Evolutionary conservation across 2,329 filamentous ascomycete species (phyloP).

Genomic region (Colletotrichum neosansevieriae): DNA sequence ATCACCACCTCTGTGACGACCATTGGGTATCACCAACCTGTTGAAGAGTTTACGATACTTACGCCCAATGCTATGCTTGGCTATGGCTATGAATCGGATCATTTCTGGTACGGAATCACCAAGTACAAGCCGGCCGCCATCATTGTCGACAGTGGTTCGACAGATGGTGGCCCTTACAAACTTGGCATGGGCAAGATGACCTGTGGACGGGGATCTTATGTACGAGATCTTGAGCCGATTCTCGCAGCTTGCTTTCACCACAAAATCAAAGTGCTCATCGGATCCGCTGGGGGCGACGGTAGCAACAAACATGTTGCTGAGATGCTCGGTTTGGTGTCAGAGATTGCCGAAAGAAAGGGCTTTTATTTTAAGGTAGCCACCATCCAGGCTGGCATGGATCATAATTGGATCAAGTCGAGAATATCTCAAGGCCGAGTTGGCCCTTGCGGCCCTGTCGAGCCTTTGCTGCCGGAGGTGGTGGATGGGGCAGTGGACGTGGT

Average conservation of each 20-base stretch:
- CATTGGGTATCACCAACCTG: background rate
- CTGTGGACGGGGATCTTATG: slow-evolving; percentile 54
- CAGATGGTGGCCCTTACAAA: slow-evolving; percentile 54
- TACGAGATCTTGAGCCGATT: slow-evolving; percentile 55
- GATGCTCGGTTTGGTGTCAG: slow-evolving; percentile 52
- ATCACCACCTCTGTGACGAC: background rate
- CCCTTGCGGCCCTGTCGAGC: slow-evolving; percentile 51
- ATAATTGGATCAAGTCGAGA: slow-evolving; percentile 45
- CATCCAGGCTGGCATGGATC: slow-evolving; percentile 50
- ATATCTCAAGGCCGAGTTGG: slow-evolving; percentile 45
- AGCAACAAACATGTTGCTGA: slow-evolving; percentile 55
- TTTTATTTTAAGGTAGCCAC: slow-evolving; percentile 48
- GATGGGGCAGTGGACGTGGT: slow-evolving; percentile 53
- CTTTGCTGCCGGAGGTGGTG: slow-evolving; percentile 46
- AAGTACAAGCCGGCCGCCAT: slow-evolving; percentile 49
- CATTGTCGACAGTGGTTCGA: slow-evolving; percentile 52
- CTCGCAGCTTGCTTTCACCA: slow-evolving; percentile 50
- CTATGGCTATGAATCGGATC: slow-evolving; percentile 57
- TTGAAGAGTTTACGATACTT: slow-evolving; percentile 46
- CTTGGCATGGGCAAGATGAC: slow-evolving; percentile 56
- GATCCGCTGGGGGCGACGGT: slow-evolving; percentile 62
- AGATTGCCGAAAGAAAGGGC: slow-evolving; percentile 46
- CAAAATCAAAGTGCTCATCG: slow-evolving; percentile 55
- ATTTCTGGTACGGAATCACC: slow-evolving; percentile 45
- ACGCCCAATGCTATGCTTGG: slow-evolving; percentile 63